Evolutionary conservation across 78 protist genomes (phyloP).

Genomic region (Protostelium mycophagum): DNA sequence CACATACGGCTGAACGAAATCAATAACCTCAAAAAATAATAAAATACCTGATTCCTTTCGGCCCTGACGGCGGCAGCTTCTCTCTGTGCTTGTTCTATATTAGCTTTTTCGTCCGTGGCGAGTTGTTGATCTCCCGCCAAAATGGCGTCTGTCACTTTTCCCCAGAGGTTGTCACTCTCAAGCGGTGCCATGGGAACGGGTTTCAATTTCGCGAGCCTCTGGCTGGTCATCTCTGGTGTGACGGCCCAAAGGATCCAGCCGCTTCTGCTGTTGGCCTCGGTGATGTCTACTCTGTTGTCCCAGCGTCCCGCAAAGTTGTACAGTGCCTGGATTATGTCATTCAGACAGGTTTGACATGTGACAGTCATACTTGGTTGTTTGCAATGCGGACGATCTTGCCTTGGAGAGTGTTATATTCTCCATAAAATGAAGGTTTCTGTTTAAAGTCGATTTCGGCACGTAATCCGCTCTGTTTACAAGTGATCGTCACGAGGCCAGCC

Average conservation of each 20-base stretch:
- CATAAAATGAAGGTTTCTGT: conserved; percentile 72
- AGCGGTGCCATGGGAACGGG: background rate
- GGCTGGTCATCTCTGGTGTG: background rate
- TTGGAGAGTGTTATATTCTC: conserved; percentile 60
- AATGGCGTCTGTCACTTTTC: conserved; percentile 24
- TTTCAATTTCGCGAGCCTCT: background rate
- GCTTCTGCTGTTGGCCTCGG: conserved; percentile 4
- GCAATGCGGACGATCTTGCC: conserved; percentile 43
- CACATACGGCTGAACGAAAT: background rate
- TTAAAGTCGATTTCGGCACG: conserved; percentile 67
- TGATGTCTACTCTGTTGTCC: conserved; percentile 36
- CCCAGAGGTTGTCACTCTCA: conserved; percentile 17
- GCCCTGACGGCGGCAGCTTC: conserved; percentile 30
- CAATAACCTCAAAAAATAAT: no score
- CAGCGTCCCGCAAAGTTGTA: conserved; percentile 34
- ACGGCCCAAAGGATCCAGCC: background rate
- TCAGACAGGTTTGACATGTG: background rate
- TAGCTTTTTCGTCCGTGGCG: conserved; percentile 36
- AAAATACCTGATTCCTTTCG: conserved; percentile 4
- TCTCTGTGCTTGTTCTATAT: conserved; percentile 52
- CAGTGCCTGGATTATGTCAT: background rate
- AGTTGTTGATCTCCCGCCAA: conserved; percentile 11
- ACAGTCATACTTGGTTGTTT: conserved; percentile 21
- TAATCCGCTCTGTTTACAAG: conserved; percentile 56
- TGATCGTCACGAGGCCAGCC: conserved; percentile 44